Evolutionary conservation across 768 basidiomycete genomes (phyloP), one percentile per base, ranked within the genome.

Genomic region (Xerocomellus chrysenteron): DNA sequence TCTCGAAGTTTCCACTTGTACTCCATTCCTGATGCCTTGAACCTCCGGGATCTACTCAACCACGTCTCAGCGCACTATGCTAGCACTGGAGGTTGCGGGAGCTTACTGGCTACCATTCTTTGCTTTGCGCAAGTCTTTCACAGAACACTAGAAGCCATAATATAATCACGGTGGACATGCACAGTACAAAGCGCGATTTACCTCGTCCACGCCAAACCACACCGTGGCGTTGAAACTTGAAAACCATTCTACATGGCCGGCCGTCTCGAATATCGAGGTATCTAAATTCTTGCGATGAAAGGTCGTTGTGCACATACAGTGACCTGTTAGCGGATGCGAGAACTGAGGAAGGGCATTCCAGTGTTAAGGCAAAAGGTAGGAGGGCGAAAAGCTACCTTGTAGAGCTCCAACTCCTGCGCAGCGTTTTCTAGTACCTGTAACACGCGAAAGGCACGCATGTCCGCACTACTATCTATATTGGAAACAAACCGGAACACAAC

Each of bases 1-100:
- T 77, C 75, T 47, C 67, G 65, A 37, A 77, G 66, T 67, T 81
- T 84, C 83, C 83, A 84, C 59, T 83, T 84, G 72, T 84, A 84
- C 61, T 80, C 78, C 30, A 71, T 64, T 37, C 76, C 76, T 6
- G 66, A 68, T 43, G 68, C 80, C 60, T 78, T 82, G 72, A 84
- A 84, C 28, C 82, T 70, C 55, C 83, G 78, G 12, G 83, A 84
- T 54, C 83, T 82, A 33, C 9, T 11, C 47, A 46, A 32, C 33
- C 32, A 32, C 13, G 32, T 41, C 30, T 65, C 30, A 63, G 56
- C n/a, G 41, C 21, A 21, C 21, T 3, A 33, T 17, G 28, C 28
- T 24, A 44, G 19, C 26, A 19, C n/a, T 17, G 5, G 11, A 6
- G 11, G 24, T 5, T 36, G 21, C 24, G 19, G 26, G 2, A 47